Percentiles rank a stretch among this genome's conserved stretches.
phyloP scores from a whole-genome alignment of 1,139 yeast genomes.

The Pichia norvegensis region DNA sequence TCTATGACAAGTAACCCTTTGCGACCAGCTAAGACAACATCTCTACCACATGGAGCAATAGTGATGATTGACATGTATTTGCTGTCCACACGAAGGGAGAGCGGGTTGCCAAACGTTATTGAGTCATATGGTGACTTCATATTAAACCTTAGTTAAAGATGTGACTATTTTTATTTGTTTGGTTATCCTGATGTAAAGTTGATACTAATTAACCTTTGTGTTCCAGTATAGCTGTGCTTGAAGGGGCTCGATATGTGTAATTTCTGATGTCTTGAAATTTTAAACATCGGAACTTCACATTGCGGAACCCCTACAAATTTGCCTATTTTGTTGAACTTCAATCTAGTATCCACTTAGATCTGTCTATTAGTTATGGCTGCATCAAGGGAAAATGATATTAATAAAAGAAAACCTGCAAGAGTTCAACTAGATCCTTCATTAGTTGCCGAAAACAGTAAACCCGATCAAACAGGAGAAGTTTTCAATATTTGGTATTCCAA shows the following conservation, averaged over 20 bases:
- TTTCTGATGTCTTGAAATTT: too few relatives aligned
- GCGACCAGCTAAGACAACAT: constrained; percentile 86
- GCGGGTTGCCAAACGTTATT: constrained; percentile 63
- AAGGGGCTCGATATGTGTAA: too few relatives aligned
- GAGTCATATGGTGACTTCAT: constrained; percentile 25
- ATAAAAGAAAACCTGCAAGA: constrained; percentile 44
- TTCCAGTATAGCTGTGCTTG: too few relatives aligned
- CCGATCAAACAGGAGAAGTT: constrained; percentile 72
- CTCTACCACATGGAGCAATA: constrained; percentile 85
- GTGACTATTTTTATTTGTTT: neutral
- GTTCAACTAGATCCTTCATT: constrained; percentile 65
- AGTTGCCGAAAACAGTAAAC: constrained; percentile 54
- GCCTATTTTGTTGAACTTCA: too few relatives aligned
- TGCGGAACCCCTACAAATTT: too few relatives aligned
- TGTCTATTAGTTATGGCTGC: neutral
- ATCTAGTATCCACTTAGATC: too few relatives aligned
- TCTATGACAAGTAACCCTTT: constrained; percentile 86
- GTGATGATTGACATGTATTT: constrained; percentile 52
- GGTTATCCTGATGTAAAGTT: neutral
- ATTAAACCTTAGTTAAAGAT: neutral
- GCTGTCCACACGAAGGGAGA: constrained; percentile 82
- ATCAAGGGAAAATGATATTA: neutral
- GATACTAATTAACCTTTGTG: neutral
- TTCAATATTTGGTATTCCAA: constrained; percentile 85
- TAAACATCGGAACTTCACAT: too few relatives aligned